phyloP scores from a whole-genome alignment of 1,284 basidiomycete genomes.

The Gymnopus androsaceus region DNA sequence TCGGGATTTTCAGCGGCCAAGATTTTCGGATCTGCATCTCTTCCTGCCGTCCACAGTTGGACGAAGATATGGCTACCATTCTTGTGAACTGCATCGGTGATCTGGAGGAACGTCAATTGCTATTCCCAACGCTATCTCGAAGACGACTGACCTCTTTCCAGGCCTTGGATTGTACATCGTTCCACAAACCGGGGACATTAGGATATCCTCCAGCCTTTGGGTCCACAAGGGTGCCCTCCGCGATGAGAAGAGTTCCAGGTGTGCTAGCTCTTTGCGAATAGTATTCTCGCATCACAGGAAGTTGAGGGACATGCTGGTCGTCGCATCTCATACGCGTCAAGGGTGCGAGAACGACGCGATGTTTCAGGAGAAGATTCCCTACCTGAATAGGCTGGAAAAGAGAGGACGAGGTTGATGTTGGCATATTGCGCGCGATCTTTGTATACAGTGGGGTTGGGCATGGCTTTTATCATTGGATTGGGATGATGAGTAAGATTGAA shows the following conservation, averaged over 20 bases:
- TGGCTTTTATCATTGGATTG: no score
- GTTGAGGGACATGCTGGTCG: slow-evolving; percentile 24
- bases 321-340: slow-evolving; percentile 28
- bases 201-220: slow-evolving; percentile 28
- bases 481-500: no score
- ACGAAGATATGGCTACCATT: slow-evolving; percentile 44
- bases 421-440: background rate
- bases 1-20: slow-evolving; percentile 26
- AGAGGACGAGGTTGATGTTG: slow-evolving; percentile 9
- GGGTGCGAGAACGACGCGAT: slow-evolving; percentile 31
- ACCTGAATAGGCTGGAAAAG: slow-evolving; percentile 30
- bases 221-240: slow-evolving; percentile 39
- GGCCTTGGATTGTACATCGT: slow-evolving; percentile 35
- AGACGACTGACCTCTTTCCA: slow-evolving; percentile 40
- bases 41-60: slow-evolving; percentile 50
- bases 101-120: slow-evolving; percentile 18
- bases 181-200: slow-evolving; percentile 39
- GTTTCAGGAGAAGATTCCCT: slow-evolving; percentile 23
- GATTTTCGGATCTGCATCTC: slow-evolving; percentile 32
- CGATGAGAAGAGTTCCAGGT: slow-evolving; percentile 39
- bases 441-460: background rate
- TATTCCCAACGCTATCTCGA: no score
- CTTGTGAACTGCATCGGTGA: slow-evolving; percentile 37
- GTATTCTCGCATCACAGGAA: slow-evolving; percentile 32
- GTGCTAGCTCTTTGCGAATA: slow-evolving; percentile 36